Evolutionary conservation across 2,329 filamentous ascomycete species (phyloP).

Genomic region (Fusarium musae): DNA sequence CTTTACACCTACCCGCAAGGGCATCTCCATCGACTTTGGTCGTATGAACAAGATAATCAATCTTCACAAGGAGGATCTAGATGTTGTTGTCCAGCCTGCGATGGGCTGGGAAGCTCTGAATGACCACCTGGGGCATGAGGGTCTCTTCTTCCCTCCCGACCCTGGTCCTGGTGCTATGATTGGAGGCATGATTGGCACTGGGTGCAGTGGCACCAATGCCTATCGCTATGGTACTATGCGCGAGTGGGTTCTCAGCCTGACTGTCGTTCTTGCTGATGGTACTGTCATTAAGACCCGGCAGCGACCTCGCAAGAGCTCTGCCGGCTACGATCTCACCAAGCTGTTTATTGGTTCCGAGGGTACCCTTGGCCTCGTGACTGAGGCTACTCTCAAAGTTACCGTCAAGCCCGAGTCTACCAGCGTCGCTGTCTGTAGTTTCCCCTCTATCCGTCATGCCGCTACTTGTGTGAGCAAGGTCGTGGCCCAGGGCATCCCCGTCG

Average conservation of each 20-base stretch:
- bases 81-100: constrained; percentile 81
- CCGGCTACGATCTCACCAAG: constrained; percentile 90
- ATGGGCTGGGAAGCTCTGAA: constrained; percentile 90
- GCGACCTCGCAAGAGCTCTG: constrained; percentile 87
- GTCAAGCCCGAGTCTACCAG: constrained; percentile 82
- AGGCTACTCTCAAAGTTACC: constrained; percentile 88
- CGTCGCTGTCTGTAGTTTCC: constrained; percentile 77
- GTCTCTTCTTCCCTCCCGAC: constrained; percentile 92
- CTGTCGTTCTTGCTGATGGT: constrained; percentile 89
- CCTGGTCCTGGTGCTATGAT: constrained; percentile 93
- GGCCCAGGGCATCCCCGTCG: constrained; percentile 81
- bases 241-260: constrained; percentile 89
- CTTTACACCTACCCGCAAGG: constrained; percentile 83
- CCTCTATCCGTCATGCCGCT: constrained; percentile 74
- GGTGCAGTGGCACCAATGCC: constrained; percentile 83
- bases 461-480: constrained; percentile 85
- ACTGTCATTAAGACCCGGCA: constrained; percentile 91
- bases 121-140: constrained; percentile 76
- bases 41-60: constrained; percentile 84
- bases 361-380: constrained; percentile 89
- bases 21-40: constrained; percentile 86
- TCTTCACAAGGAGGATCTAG: constrained; percentile 81
- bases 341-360: constrained; percentile 93
- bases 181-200: constrained; percentile 85
- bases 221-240: constrained; percentile 96